Evolutionary conservation across 805 yeast genomes (phyloP).

Genomic region (Lachancea sp.): DNA sequence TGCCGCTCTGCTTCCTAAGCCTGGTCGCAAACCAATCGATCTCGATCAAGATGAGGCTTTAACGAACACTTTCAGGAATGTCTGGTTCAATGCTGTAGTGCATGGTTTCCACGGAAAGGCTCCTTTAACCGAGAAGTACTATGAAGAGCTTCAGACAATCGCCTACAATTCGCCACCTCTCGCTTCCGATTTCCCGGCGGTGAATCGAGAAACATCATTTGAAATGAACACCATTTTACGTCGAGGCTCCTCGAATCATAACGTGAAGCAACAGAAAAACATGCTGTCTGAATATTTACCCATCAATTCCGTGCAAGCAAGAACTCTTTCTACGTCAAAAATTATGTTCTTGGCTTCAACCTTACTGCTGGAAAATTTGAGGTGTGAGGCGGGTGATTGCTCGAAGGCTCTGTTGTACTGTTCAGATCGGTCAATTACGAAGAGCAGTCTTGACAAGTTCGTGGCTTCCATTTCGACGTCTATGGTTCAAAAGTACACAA

Average conservation of each 20-base stretch:
- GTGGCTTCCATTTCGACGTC: slow-evolving; percentile 59
- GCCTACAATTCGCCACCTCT: slow-evolving; percentile 86
- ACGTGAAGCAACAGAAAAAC: slow-evolving; percentile 68
- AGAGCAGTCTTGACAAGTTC: slow-evolving; percentile 61
- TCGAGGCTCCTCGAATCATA: slow-evolving; percentile 80
- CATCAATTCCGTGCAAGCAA: slow-evolving; percentile 45
- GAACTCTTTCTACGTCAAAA: slow-evolving; percentile 60
- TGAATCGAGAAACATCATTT: slow-evolving; percentile 83
- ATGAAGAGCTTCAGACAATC: slow-evolving; percentile 50
- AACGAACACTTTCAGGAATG: slow-evolving; percentile 64
- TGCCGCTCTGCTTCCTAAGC: slow-evolving; percentile 64
- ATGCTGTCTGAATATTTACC: slow-evolving; percentile 37
- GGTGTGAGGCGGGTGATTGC: slow-evolving; percentile 77
- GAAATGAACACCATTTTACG: slow-evolving; percentile 87
- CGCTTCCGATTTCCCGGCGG: slow-evolving; percentile 73
- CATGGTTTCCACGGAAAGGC: slow-evolving; percentile 77
- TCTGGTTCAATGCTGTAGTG: slow-evolving; percentile 90
- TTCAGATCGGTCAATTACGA: slow-evolving; percentile 75
- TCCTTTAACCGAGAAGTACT: slow-evolving; percentile 42
- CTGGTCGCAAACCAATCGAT: slow-evolving; percentile 39
- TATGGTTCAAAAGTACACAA: slow-evolving; percentile 51
- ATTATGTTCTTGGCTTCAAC: slow-evolving; percentile 85
- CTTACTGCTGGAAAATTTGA: slow-evolving; percentile 65
- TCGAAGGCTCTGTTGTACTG: slow-evolving; percentile 71
- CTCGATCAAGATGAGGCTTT: slow-evolving; percentile 37